These are phyloP conservation scores for Endoconidiophora polonica DNA, from an alignment of 2,329 filamentous ascomycete species.

Conservation along the genomic window DNA sequence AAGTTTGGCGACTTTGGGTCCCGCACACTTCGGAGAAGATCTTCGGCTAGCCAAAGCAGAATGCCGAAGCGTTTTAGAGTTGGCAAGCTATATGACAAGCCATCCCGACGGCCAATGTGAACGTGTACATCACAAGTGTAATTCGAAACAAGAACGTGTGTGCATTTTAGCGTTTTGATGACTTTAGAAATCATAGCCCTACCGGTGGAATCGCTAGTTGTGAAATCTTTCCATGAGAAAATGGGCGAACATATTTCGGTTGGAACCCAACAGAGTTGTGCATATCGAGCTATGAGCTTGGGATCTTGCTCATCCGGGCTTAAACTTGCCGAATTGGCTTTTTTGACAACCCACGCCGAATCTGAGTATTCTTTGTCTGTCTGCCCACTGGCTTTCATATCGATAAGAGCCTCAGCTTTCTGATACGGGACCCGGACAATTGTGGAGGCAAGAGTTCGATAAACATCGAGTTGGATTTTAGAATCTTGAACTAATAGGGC, in stretches of 20 bases:
- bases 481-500: too few species aligned
- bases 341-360: slow-evolving; percentile 25
- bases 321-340: slow-evolving; percentile 22
- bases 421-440: slow-evolving; percentile 15
- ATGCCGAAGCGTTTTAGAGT: slow-evolving; percentile 22
- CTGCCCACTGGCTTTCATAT: slow-evolving; percentile 15
- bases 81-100: slow-evolving; percentile 18
- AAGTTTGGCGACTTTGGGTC: slow-evolving; percentile 24
- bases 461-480: slow-evolving; percentile 12
- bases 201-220: background rate
- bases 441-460: slow-evolving; percentile 16
- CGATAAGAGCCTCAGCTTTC: slow-evolving; percentile 18
- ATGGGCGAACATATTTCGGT: slow-evolving; percentile 24
- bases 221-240: slow-evolving; percentile 17
- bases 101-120: slow-evolving; percentile 23
- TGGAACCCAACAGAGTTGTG: slow-evolving; percentile 20
- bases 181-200: background rate
- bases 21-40: slow-evolving; percentile 21
- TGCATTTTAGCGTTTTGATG: background rate
- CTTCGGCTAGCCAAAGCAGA: slow-evolving; percentile 23
- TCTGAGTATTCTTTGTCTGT: slow-evolving; percentile 21
- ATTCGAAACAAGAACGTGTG: slow-evolving; percentile 19
- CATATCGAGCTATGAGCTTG: slow-evolving; percentile 5
- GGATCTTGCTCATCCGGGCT: slow-evolving; percentile 17
- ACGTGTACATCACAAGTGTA: slow-evolving; percentile 25